Evolutionary conservation across 805 yeast genomes (phyloP), one percentile per base, ranked within the genome.

Genomic region (Diddensiella transvaalensis): DNA sequence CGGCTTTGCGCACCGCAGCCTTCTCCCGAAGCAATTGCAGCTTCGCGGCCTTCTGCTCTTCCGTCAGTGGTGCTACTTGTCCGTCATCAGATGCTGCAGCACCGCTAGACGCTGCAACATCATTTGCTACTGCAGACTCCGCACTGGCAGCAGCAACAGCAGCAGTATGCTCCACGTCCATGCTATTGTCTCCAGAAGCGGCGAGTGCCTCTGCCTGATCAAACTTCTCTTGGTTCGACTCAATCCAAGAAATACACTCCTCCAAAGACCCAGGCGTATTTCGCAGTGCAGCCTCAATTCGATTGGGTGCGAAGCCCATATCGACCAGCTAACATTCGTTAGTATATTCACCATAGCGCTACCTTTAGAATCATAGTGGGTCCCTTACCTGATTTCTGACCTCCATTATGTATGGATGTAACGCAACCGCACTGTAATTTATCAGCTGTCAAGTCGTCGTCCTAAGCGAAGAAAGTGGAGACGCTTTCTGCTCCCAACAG

Each of bases 171-270:
- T 43, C 46, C 6, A 43, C 11, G 21, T 42, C 50, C n/a, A n/a
- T n/a, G 3, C 24, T 32, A 4, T 21, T 42, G 26, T 22, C 39
- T 40, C 37, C 18, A 18, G 38, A 30, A 38, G 17, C 42, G 22
- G 36, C 26, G 21, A 19, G 45, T 4, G 44, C 45, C n/a, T 39
- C 50, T 23, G 22, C 51, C 4, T 40, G 44, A 35, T 54, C 60
- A 21, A 57, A 52, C 13, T 51, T 53, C 36, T 52, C 62, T 51
- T 57, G 60, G 36, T 55, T 51, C 17, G 42, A 23, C 23, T 64
- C 68, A 18, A 66, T 52, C 70, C 70, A 66, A 24, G 54, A 60
- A 40, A 66, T 54, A 32, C 63, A 61, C 22, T 53, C 57, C 24
- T 66, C 69, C 21, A 63, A 46, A 2, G 49, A 49, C 10, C 48